Evolutionary conservation across 768 basidiomycete genomes (phyloP).

Genomic region (Cystofilobasidium ferigula): DNA sequence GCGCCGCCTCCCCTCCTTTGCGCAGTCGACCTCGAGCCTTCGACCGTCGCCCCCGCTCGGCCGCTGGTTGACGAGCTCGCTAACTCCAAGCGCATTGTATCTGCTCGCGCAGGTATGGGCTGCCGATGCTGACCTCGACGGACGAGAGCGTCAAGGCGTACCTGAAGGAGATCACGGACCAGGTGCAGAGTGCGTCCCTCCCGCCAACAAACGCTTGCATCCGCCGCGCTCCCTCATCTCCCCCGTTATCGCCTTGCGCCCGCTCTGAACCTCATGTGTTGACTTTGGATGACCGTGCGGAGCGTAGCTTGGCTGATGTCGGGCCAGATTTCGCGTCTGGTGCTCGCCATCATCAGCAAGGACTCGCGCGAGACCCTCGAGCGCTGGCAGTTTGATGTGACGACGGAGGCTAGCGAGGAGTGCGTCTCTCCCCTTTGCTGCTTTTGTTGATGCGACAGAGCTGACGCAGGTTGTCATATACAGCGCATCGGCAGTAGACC

Average conservation of each 20-base stretch:
- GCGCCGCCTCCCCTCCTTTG: not conserved
- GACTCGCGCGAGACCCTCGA: conserved; percentile 84
- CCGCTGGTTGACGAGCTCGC: no score
- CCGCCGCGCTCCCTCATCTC: no score
- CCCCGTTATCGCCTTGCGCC: not conserved
- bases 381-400: conserved; percentile 96
- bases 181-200: conserved; percentile 67
- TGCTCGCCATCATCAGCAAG: conserved; percentile 89
- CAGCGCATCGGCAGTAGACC: conserved; percentile 46
- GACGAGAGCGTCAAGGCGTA: conserved; percentile 89
- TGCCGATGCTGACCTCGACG: conserved; percentile 86
- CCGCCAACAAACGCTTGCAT: not conserved
- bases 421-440: conserved; percentile 1
- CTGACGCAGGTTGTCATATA: no score
- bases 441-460: not conserved
- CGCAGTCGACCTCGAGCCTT: not conserved
- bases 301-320: conserved; percentile 79
- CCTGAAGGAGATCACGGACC: conserved; percentile 80
- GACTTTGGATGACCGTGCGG: no score
- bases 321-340: conserved; percentile 83
- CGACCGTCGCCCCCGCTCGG: not conserved
- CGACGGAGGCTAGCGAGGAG: conserved; percentile 57
- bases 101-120: conserved; percentile 50
- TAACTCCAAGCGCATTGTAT: not conserved
- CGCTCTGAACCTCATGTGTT: no score